phyloP scores from a whole-genome alignment of 1,284 basidiomycete genomes.

The Cryptococcus sp. region DNA sequence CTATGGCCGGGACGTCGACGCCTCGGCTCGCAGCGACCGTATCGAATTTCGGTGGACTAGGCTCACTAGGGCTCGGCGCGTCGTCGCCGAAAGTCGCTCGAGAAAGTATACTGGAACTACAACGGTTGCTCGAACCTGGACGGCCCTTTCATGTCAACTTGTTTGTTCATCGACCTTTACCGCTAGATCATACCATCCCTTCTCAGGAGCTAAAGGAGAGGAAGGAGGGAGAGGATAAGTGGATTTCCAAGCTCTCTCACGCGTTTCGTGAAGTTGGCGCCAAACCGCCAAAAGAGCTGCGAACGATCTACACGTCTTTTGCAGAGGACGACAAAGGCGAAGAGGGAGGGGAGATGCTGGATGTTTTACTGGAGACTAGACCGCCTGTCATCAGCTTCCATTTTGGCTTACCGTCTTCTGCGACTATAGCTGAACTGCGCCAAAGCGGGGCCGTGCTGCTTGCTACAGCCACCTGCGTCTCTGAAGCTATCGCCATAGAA shows the following conservation, averaged over 20 bases:
- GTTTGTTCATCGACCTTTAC: slow-evolving; percentile 29
- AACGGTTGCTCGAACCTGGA: slow-evolving; percentile 17
- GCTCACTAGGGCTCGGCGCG: slow-evolving; percentile 42
- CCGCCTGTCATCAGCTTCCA: slow-evolving; percentile 43
- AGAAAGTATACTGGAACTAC: slow-evolving; percentile 28
- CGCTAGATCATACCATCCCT: too few species aligned
- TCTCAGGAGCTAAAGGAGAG: slow-evolving; percentile 7
- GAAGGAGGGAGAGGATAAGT: slow-evolving; percentile 13
- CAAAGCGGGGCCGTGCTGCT: slow-evolving; percentile 25
- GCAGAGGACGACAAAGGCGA: slow-evolving; percentile 15
- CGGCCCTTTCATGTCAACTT: slow-evolving; percentile 44
- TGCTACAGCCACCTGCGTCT: slow-evolving; percentile 34
- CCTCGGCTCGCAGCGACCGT: slow-evolving; percentile 43
- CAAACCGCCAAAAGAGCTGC: slow-evolving; percentile 23
- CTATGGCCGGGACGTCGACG: slow-evolving; percentile 46
- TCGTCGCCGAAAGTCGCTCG: slow-evolving; percentile 22
- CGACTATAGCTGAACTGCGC: slow-evolving; percentile 24
- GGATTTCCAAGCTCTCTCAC: slow-evolving; percentile 29
- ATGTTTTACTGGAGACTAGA: slow-evolving; percentile 32
- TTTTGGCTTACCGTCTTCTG: slow-evolving; percentile 37
- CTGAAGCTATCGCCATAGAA: slow-evolving; percentile 30
- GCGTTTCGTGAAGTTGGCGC: slow-evolving; percentile 25
- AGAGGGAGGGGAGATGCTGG: slow-evolving; percentile 23
- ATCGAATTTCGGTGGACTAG: slow-evolving; percentile 43
- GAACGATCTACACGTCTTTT: slow-evolving; percentile 35